Evolutionary conservation across 1,284 basidiomycete species (phyloP).

Genomic region (Retiboletus flavoniger): DNA sequence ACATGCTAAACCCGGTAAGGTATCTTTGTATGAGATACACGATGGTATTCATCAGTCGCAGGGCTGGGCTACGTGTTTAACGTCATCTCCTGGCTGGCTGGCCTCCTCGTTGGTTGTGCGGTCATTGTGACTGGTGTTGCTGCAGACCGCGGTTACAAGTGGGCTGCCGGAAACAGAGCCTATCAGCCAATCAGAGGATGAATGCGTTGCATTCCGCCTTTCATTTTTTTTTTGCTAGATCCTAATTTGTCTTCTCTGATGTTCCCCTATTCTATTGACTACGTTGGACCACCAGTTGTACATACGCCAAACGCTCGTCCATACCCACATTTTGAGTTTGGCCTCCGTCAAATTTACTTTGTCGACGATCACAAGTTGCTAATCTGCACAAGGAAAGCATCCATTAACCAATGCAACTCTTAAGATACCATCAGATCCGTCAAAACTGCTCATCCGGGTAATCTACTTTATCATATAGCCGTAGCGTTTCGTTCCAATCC

Average conservation of each 20-base stretch:
- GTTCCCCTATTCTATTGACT: background rate
- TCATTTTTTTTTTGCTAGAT: background rate
- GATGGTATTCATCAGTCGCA: slow-evolving; percentile 27
- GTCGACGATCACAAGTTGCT: background rate
- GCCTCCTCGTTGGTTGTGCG: slow-evolving; percentile 49
- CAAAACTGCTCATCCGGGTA: slow-evolving; percentile 28
- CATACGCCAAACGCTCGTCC: background rate
- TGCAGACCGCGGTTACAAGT: slow-evolving; percentile 63
- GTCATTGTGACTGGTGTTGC: slow-evolving; percentile 65
- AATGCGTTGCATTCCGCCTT: slow-evolving; percentile 5
- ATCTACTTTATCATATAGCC: slow-evolving; percentile 71
- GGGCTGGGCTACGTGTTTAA: slow-evolving; percentile 60
- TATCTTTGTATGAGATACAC: background rate
- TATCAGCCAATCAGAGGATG: slow-evolving; percentile 52
- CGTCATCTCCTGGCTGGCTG: slow-evolving; percentile 58
- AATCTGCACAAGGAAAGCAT: background rate
- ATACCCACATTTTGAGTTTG: slow-evolving; percentile 12
- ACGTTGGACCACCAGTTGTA: background rate
- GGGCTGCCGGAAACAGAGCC: slow-evolving; percentile 74
- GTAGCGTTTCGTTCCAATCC: slow-evolving; percentile 83
- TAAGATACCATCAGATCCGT: slow-evolving; percentile 2
- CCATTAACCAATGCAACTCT: background rate
- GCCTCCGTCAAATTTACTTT: background rate
- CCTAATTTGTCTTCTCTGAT: background rate
- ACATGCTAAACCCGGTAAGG: slow-evolving; percentile 58